These are phyloP conservation scores for Calonectria pauciramosa DNA, from an alignment of 2,329 filamentous ascomycete species.

Conservation along the genomic window DNA sequence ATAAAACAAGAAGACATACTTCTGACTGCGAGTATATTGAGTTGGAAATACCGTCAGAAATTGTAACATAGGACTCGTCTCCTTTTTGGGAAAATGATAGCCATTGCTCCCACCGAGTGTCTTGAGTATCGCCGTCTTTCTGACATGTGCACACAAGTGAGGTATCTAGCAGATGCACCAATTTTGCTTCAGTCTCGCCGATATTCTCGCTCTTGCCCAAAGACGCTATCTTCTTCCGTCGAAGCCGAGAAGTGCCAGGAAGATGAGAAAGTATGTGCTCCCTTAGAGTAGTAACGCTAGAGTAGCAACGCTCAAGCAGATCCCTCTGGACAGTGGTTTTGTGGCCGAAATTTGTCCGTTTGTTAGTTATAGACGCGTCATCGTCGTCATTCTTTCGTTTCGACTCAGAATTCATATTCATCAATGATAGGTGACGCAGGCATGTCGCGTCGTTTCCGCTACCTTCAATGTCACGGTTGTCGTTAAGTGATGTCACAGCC, in stretches of 20 bases:
- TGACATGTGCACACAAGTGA: slow-evolving; percentile 73
- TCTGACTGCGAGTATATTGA: slow-evolving; percentile 72
- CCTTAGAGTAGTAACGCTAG: slow-evolving; percentile 75
- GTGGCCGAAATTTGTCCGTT: slow-evolving; percentile 22
- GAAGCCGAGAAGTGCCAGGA: slow-evolving; percentile 74
- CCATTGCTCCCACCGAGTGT: slow-evolving; percentile 68
- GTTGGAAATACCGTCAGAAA: slow-evolving; percentile 61
- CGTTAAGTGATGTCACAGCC: slow-evolving; percentile 15
- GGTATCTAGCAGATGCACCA: slow-evolving; percentile 76
- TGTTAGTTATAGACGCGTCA: slow-evolving; percentile 42
- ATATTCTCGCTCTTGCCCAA: slow-evolving; percentile 52
- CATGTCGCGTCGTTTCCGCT: slow-evolving; percentile 29
- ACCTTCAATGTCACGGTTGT: not conserved
- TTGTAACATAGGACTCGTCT: slow-evolving; percentile 69
- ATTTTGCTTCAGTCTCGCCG: slow-evolving; percentile 52
- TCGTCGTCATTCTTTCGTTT: slow-evolving; percentile 46
- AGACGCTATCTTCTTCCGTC: slow-evolving; percentile 68
- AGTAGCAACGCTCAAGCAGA: slow-evolving; percentile 78
- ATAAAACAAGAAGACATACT: slow-evolving; percentile 56
- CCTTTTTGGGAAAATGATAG: slow-evolving; percentile 72
- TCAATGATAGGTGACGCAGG: not conserved
- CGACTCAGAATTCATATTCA: slow-evolving; percentile 40
- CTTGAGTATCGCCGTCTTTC: slow-evolving; percentile 44
- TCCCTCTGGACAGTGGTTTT: slow-evolving; percentile 62
- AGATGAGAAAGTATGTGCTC: slow-evolving; percentile 77